Conservation (phyloP, 106 monocot species). For the Amphibolis antarctica region DNA sequence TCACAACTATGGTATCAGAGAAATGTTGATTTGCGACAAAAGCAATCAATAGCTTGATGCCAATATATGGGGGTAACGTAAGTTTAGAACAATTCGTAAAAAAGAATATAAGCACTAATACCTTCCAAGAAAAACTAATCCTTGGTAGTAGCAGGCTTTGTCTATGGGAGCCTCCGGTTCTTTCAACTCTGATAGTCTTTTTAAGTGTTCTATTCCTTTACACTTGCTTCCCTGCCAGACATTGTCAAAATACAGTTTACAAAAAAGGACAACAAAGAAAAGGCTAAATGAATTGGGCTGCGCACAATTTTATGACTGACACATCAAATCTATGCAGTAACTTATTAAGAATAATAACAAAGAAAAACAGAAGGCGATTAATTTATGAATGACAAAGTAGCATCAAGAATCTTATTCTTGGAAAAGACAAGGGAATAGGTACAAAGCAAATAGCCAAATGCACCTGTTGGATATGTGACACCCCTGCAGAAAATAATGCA, state of each 20-base stretch:
- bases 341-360: not conserved
- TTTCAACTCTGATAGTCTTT: constrained; percentile 56
- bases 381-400: not conserved
- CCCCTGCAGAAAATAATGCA: constrained; percentile 62
- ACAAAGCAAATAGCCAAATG: not conserved
- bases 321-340: not conserved
- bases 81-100: not conserved
- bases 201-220: constrained; percentile 58
- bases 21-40: not conserved
- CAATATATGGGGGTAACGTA: not conserved
- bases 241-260: not conserved
- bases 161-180: constrained; percentile 59
- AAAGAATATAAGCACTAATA: constrained; percentile 9
- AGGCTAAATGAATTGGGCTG: not conserved
- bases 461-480: constrained; percentile 63
- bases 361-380: not conserved
- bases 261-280: not conserved
- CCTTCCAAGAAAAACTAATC: constrained; percentile 77
- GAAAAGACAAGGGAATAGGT: not conserved
- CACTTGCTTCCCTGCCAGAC: constrained; percentile 41
- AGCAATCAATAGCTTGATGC: not conserved
- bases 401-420: not conserved
- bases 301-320: not conserved
- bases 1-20: not conserved
- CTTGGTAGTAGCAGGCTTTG: constrained; percentile 60